A percentile compares a stretch with the other conserved stretches of the same genome.
Evolutionary conservation across 2,329 filamentous ascomycete genomes (phyloP).

Genomic region (Epichloe festucae): DNA sequence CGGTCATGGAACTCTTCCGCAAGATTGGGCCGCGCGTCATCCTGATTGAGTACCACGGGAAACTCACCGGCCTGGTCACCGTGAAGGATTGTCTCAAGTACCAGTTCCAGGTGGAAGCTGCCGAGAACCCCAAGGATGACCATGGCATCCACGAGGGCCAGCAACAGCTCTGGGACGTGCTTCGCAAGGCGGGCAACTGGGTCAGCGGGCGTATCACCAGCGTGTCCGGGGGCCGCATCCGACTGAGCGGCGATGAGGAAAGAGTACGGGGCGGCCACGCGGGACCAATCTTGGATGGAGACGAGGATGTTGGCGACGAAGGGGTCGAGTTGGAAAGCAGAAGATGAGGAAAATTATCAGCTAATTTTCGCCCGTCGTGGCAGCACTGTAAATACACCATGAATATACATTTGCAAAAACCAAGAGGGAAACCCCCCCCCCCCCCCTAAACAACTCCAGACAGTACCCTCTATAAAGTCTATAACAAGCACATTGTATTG

Average conservation of each 20-base stretch:
- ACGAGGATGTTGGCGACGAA: constrained; percentile 27
- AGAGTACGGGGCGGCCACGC: constrained; percentile 31
- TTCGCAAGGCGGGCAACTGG: constrained; percentile 44
- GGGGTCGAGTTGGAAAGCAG: constrained; percentile 31
- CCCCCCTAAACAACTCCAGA: too few relatives aligned
- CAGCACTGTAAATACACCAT: too few relatives aligned
- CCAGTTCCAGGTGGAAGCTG: constrained; percentile 88
- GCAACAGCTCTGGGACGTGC: constrained; percentile 50
- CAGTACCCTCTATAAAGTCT: too few relatives aligned
- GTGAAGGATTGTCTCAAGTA: constrained; percentile 96
- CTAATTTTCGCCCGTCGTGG: too few relatives aligned
- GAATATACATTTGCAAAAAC: too few relatives aligned
- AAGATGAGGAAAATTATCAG: constrained; percentile 9
- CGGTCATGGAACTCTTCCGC: constrained; percentile 96
- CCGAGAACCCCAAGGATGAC: constrained; percentile 57
- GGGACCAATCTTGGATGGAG: constrained; percentile 28
- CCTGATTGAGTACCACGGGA: constrained; percentile 79
- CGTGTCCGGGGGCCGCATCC: constrained; percentile 46
- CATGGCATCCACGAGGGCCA: constrained; percentile 42
- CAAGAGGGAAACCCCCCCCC: too few relatives aligned
- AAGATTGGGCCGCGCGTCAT: constrained; percentile 94
- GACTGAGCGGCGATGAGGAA: constrained; percentile 30
- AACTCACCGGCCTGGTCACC: constrained; percentile 74
- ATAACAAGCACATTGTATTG: background rate
- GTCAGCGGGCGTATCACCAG: constrained; percentile 40